Evolutionary conservation across 371 early-diverging fungal genomes (phyloP).

Genomic region (Mortierella sp.): DNA sequence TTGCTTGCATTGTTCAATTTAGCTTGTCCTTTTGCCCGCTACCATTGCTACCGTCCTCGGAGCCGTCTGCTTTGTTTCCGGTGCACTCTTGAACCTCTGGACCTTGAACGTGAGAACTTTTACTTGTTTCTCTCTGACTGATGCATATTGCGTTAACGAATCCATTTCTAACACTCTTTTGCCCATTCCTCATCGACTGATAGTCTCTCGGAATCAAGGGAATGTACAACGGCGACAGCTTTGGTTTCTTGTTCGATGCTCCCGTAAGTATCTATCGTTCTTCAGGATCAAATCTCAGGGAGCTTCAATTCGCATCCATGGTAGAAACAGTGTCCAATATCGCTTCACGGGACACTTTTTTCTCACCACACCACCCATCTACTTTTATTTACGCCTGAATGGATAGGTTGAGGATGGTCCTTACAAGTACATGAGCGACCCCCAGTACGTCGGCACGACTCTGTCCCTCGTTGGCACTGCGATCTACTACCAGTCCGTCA

Average conservation of each 20-base stretch:
- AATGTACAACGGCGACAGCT: conserved; percentile 69
- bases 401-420: conserved; percentile 63
- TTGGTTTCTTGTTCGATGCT: conserved; percentile 56
- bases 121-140: not conserved
- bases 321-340: not conserved
- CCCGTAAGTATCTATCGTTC: conserved; percentile 35
- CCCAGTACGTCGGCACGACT: conserved; percentile 66
- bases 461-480: conserved; percentile 62
- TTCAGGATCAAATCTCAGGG: not conserved
- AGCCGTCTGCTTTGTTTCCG: conserved; percentile 47
- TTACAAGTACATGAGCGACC: conserved; percentile 62
- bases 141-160: too few relatives aligned
- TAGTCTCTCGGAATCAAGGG: conserved; percentile 65
- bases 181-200: not conserved
- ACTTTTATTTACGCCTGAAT: not conserved
- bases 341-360: not conserved
- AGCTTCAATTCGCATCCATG: not conserved
- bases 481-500: conserved; percentile 58
- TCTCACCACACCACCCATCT: conserved; percentile 16
- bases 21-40: conserved; percentile 48
- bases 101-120: conserved; percentile 56
- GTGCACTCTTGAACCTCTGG: conserved; percentile 63
- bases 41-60: conserved; percentile 49
- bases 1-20: not conserved
- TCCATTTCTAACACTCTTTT: too few relatives aligned